These are phyloP conservation scores for Nannizziopsis arthrosporioides DNA, from an alignment of 2,329 filamentous ascomycete genomes.

Conservation along the genomic window DNA sequence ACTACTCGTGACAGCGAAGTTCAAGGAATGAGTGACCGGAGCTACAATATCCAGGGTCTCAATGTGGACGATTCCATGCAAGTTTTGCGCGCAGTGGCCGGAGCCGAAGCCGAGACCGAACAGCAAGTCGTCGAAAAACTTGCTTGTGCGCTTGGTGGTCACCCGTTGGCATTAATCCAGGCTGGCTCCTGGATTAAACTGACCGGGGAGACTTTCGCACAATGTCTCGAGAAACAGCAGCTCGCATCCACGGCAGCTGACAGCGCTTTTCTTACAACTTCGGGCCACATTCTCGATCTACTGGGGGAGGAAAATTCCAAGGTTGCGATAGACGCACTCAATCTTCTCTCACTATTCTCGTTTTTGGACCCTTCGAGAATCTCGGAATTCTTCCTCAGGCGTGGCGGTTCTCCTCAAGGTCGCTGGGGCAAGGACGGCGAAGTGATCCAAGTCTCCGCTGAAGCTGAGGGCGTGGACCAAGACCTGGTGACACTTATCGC, in stretches of 20 bases:
- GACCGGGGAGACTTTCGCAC: constrained; percentile 11
- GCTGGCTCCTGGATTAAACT: constrained; percentile 15
- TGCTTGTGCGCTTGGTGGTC: constrained; percentile 11
- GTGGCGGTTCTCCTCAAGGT: constrained; percentile 10
- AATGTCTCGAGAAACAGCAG: constrained; percentile 12
- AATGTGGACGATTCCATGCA: constrained; percentile 10
- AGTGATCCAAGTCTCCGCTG: constrained; percentile 7
- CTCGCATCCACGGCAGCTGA: constrained; percentile 10
- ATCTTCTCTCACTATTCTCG: constrained; percentile 14
- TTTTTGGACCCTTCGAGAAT: constrained; percentile 13
- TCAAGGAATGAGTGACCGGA: constrained; percentile 4
- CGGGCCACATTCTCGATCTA: constrained; percentile 15
- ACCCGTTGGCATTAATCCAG: constrained; percentile 15
- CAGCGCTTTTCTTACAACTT: constrained; percentile 14
- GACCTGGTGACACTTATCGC: constrained; percentile 9
- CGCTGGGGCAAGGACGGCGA: constrained; percentile 13
- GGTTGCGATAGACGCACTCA: constrained; percentile 1
- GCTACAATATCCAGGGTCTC: constrained; percentile 8
- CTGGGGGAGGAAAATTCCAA: constrained; percentile 10
- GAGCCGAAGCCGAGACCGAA: constrained; percentile 10
- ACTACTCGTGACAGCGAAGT: constrained; percentile 10
- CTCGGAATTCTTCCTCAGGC: constrained; percentile 12
- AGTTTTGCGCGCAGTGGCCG: constrained; percentile 12
- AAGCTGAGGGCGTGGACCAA: constrained; percentile 13
- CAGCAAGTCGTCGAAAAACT: constrained; percentile 11